Evolutionary conservation across 495 filamentous ascomycete genomes (phyloP).

Genomic region (Cudoniella acicularis): DNA sequence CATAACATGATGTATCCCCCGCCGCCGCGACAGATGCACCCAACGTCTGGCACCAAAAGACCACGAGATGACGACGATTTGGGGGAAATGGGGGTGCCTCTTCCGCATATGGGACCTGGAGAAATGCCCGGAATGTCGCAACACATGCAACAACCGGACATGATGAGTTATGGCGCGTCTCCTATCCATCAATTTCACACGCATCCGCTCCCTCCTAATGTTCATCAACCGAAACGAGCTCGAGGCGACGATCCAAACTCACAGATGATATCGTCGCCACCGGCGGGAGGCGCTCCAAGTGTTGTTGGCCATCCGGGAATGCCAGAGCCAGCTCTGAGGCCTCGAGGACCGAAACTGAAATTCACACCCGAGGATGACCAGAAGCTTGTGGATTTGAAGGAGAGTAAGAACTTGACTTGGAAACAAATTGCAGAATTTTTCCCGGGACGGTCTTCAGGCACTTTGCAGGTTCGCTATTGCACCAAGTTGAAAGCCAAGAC

Average conservation of each 20-base stretch:
- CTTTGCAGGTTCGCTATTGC: constrained; percentile 89
- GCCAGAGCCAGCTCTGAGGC: constrained; percentile 70
- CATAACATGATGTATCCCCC: constrained; percentile 35
- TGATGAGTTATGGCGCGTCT: constrained; percentile 22
- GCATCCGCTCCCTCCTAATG: constrained; percentile 65
- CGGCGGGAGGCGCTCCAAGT: constrained; percentile 52
- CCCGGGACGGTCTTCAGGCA: constrained; percentile 80
- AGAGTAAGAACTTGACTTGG: constrained; percentile 89
- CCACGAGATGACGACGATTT: constrained; percentile 32
- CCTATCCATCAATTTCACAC: constrained; percentile 60
- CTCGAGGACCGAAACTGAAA: constrained; percentile 80
- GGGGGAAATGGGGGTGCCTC: constrained; percentile 39
- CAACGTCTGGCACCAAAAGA: constrained; percentile 20
- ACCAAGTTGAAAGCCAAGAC: constrained; percentile 90
- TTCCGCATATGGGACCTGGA: constrained; percentile 38
- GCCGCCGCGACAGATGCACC: constrained; percentile 18
- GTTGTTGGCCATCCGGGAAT: constrained; percentile 80
- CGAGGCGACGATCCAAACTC: constrained; percentile 44
- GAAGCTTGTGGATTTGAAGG: constrained; percentile 80
- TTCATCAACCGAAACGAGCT: constrained; percentile 53
- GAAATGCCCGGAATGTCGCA: constrained; percentile 46
- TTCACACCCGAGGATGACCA: constrained; percentile 88
- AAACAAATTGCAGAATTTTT: constrained; percentile 96
- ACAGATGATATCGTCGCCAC: constrained; percentile 27
- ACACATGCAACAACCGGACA: constrained; percentile 44